Conservation (phyloP, 768 basidiomycete species). For the Auricularia cornea region DNA sequence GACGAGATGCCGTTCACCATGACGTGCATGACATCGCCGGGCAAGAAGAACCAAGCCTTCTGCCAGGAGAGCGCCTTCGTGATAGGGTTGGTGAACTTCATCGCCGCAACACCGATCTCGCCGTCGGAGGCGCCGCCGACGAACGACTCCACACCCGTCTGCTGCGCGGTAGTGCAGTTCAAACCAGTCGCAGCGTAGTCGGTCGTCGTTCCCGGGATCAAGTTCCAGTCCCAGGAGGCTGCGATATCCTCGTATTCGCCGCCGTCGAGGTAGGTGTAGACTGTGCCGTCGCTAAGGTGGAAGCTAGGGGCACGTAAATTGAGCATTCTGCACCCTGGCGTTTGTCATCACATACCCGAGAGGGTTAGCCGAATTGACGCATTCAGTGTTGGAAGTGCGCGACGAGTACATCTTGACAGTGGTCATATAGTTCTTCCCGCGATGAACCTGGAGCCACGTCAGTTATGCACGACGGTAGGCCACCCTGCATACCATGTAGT, state of each 20-base stretch:
- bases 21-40: conserved; percentile 53
- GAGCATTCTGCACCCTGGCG: no score
- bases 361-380: conserved; percentile 53
- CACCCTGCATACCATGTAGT: conserved; percentile 49
- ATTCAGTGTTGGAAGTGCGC: conserved; percentile 55
- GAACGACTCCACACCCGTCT: conserved; percentile 44
- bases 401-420: conserved; percentile 56
- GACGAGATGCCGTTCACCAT: conserved; percentile 44
- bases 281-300: conserved; percentile 57
- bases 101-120: conserved; percentile 45
- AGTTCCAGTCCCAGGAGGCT: conserved; percentile 70
- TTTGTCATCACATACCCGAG: conserved; percentile 26
- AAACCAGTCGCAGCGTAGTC: conserved; percentile 53
- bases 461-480: background rate
- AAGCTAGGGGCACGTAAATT: conserved; percentile 22
- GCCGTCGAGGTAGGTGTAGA: conserved; percentile 56
- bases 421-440: conserved; percentile 49
- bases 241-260: conserved; percentile 67
- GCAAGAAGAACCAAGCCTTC: conserved; percentile 69
- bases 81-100: conserved; percentile 55
- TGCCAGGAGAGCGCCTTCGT: conserved; percentile 50
- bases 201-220: conserved; percentile 63
- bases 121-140: conserved; percentile 65
- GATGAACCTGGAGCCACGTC: conserved; percentile 40
- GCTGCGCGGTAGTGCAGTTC: conserved; percentile 34